Evolutionary conservation across 2,329 filamentous ascomycete species (phyloP).

Genomic region (Aspergillus sp.): DNA sequence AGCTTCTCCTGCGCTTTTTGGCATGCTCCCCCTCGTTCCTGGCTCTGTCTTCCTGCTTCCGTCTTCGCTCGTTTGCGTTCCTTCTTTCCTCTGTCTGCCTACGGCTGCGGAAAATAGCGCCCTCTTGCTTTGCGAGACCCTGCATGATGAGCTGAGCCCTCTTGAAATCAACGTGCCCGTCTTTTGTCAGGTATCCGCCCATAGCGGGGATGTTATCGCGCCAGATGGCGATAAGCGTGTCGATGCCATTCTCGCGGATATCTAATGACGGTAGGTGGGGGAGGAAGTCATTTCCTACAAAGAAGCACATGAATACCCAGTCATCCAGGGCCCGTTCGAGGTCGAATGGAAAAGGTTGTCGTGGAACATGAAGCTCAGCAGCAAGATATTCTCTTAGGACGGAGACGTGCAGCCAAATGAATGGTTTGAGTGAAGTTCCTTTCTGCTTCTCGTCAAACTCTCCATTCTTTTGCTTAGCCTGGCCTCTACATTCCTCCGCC

Average conservation of each 20-base stretch:
- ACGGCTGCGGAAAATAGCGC: constrained; percentile 80
- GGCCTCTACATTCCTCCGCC: constrained; percentile 72
- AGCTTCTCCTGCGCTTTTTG: constrained; percentile 36
- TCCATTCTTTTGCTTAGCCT: constrained; percentile 65
- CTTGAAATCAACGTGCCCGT: constrained; percentile 80
- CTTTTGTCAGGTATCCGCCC: constrained; percentile 93
- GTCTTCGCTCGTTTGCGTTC: constrained; percentile 67
- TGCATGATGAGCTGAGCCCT: constrained; percentile 80
- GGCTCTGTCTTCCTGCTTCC: constrained; percentile 59
- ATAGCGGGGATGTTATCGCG: constrained; percentile 81
- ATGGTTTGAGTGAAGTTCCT: constrained; percentile 66
- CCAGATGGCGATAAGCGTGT: constrained; percentile 95
- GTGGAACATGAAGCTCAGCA: constrained; percentile 74
- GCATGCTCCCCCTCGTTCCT: constrained; percentile 36
- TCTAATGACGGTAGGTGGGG: constrained; percentile 95
- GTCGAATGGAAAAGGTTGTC: constrained; percentile 80
- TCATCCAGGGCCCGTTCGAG: constrained; percentile 91
- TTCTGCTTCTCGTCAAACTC: constrained; percentile 76
- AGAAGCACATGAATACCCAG: constrained; percentile 99
- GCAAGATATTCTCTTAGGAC: constrained; percentile 87
- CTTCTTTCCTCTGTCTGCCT: constrained; percentile 77
- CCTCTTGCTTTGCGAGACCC: constrained; percentile 84
- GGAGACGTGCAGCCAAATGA: constrained; percentile 95
- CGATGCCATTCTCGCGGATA: constrained; percentile 94
- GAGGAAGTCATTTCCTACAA: constrained; percentile 96